Evolutionary conservation across 495 filamentous ascomycete species (phyloP), one percentile per base, ranked within the genome.

Genomic region (Trypethelium eluteriae): DNA sequence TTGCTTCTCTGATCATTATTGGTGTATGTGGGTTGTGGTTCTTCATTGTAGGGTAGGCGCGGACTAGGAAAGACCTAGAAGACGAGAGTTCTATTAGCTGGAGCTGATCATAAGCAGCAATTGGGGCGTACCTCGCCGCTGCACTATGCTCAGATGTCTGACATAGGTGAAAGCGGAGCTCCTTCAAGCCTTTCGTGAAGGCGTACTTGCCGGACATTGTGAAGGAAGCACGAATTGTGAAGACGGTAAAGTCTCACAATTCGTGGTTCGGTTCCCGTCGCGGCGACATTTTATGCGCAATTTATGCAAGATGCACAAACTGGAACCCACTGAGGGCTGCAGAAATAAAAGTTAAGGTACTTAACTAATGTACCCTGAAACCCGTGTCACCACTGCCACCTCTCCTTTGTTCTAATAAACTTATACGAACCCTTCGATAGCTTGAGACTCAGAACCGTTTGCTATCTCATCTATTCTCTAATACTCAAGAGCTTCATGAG

Each of bases 21-120:
- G 94, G 94, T 50, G 85, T 96, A 76, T 91, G 79, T 10, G 94
- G 94, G 80, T 98, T 98, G 82, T 94, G 88, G 84, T 96, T 95
- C 85, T 98, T 98, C 93, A 98, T 98, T 71, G 90, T 93, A 5
- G 94, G 95, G 79, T 98, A 98, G 65, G 93, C 90, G 76, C 89
- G 86, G 67, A 87, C 86, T 62, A 98, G 81, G 82, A 98, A 98
- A 12, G 88, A 85, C 77, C 94, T 98, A 74, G 4, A 38, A 32
- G 6, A 66, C 65, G n/a, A 70, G 16, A 16, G 12, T 34, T 39
- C 63, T 35, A 32, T 59, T 59, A 59, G 53, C 53, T 9, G 18
- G 32, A 0, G 6, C 5, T 34, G 53, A 34, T 7, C 25, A 34
- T 25, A 9, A 36, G 18, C 7, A n/a, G 10, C 0, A 59, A 59